Conservation (phyloP, 2,329 filamentous ascomycete species). For the Neoscytalidium dimidiatum region DNA sequence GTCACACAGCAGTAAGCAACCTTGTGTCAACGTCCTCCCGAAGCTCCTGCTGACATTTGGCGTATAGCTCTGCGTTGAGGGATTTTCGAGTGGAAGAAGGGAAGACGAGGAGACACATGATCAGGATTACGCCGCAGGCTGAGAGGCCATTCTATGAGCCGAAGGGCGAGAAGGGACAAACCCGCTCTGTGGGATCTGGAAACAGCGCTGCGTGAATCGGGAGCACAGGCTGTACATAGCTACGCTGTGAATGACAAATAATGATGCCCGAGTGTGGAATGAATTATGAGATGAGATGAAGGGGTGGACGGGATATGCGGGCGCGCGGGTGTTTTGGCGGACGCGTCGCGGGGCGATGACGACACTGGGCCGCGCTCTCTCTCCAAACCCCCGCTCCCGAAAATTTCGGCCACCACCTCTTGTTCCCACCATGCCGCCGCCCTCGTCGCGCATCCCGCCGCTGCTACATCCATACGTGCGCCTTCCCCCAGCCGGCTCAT, state of each 20-base stretch:
- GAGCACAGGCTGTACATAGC: neutral
- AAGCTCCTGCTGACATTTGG: neutral
- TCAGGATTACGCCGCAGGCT: constrained; percentile 5
- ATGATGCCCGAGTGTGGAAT: neutral
- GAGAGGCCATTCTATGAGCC: neutral
- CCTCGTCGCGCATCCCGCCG: constrained; percentile 56
- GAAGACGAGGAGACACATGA: constrained; percentile 9
- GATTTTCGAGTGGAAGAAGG: neutral
- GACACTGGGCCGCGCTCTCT: neutral
- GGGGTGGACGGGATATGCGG: neutral
- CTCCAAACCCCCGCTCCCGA: constrained; percentile 3
- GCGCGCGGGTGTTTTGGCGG: neutral
- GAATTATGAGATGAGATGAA: neutral
- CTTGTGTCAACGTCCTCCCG: neutral
- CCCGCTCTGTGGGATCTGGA: neutral
- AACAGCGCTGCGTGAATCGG: too few relatives aligned
- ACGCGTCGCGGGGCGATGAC: neutral
- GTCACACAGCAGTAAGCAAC: constrained; percentile 9
- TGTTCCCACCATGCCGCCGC: constrained; percentile 31
- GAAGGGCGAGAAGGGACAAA: neutral
- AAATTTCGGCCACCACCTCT: neutral
- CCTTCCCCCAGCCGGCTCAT: constrained; percentile 54
- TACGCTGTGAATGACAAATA: neutral
- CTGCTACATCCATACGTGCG: constrained; percentile 66
- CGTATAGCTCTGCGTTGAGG: neutral